phyloP scores from a whole-genome alignment of 768 basidiomycete species.

The Russula olivacea region DNA sequence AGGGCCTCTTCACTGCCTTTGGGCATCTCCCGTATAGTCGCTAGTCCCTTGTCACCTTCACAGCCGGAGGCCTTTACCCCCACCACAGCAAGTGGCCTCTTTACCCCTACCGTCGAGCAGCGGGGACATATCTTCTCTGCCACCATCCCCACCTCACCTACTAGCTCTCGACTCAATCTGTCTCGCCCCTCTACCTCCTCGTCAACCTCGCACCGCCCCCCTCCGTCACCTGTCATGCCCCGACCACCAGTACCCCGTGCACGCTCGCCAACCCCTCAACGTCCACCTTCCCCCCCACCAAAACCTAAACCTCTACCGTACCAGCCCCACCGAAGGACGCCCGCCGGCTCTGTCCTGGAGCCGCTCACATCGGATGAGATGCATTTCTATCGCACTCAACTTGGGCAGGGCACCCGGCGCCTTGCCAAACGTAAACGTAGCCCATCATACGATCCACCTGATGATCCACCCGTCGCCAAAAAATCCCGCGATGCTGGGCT shows the following conservation, averaged over 20 bases:
- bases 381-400: conserved; percentile 29
- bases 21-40: neutral
- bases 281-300: conserved; percentile 24
- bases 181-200: conserved; percentile 26
- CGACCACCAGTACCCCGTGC: conserved; percentile 19
- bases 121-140: conserved; percentile 3
- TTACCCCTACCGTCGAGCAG: conserved; percentile 23
- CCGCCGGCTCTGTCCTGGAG: conserved; percentile 29
- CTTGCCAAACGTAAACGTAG: conserved; percentile 32
- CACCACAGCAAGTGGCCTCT: neutral
- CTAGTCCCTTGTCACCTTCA: conserved; percentile 13
- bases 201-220: conserved; percentile 18
- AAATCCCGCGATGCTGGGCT: conserved; percentile 63
- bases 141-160: conserved; percentile 14
- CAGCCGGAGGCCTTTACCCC: conserved; percentile 23
- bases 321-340: conserved; percentile 27
- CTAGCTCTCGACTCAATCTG: conserved; percentile 16
- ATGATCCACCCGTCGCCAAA: conserved; percentile 33
- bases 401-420: conserved; percentile 31
- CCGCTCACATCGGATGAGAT: conserved; percentile 23
- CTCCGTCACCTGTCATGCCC: conserved; percentile 23
- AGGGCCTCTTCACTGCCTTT: conserved; percentile 5
- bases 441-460: conserved; percentile 20
- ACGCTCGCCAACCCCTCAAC: conserved; percentile 24
- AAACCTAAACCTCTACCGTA: conserved; percentile 25